Percentiles rank a stretch among this genome's conserved stretches.
phyloP scores from a whole-genome alignment of 345 rosid genomes.

The Crucihimalaya himalaica region DNA sequence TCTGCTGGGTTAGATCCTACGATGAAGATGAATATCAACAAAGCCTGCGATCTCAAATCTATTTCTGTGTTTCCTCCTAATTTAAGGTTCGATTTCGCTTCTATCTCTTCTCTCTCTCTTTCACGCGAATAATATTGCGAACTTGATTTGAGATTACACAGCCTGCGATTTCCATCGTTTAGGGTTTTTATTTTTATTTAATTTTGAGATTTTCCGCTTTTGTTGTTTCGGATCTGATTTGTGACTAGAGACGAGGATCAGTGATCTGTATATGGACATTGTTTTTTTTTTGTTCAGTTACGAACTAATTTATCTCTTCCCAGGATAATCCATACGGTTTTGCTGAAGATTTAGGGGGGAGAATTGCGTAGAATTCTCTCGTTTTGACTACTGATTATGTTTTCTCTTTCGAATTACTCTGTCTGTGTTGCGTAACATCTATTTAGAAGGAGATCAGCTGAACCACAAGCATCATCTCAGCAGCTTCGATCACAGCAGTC shows the following conservation, averaged over 20 bases:
- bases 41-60: slow-evolving; percentile 83
- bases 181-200: not conserved
- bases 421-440: not conserved
- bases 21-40: slow-evolving; percentile 94
- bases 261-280: slow-evolving; percentile 9
- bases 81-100: slow-evolving; percentile 53
- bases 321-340: no score
- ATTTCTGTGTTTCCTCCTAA: slow-evolving; percentile 90
- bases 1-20: not conserved
- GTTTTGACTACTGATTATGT: not conserved
- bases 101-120: not conserved
- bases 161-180: not conserved
- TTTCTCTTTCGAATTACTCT: not conserved
- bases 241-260: slow-evolving; percentile 12
- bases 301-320: no score
- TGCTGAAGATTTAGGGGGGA: slow-evolving; percentile 4
- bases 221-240: not conserved
- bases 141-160: not conserved
- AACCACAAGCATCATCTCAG: slow-evolving; percentile 69
- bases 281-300: no score
- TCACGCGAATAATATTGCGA: not conserved
- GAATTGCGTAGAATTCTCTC: not conserved
- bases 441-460: slow-evolving; percentile 56
- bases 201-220: not conserved
- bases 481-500: slow-evolving; percentile 68